A percentile compares a stretch with the other conserved stretches of the same genome.
These are phyloP conservation scores for Annona squamosa DNA, from an alignment of 164 flowering plant species.

Conservation along the genomic window DNA sequence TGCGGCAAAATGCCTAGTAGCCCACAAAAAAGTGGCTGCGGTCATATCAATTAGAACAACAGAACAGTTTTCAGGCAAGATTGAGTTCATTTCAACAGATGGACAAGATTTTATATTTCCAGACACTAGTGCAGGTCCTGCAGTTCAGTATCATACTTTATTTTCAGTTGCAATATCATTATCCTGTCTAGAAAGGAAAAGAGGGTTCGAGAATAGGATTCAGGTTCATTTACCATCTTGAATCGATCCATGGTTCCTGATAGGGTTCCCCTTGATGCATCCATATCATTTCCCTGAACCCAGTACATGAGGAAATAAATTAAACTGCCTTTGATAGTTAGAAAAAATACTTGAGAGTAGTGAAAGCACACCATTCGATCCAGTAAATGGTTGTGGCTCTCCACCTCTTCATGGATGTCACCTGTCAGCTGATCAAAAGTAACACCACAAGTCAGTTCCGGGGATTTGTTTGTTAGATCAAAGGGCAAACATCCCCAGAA, in stretches of 20 bases:
- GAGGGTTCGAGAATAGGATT: background rate
- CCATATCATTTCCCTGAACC: constrained; percentile 77
- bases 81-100: too few relatives aligned
- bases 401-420: constrained; percentile 86
- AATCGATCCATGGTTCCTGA: constrained; percentile 85
- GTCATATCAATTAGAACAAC: too few relatives aligned
- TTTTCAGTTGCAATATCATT: background rate
- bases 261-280: constrained; percentile 74
- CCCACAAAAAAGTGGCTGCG: too few relatives aligned
- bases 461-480: background rate
- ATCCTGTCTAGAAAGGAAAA: too few relatives aligned
- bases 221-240: constrained; percentile 45
- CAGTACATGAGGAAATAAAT: background rate
- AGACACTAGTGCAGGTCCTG: too few relatives aligned
- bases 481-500: background rate
- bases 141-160: too few relatives aligned
- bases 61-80: too few relatives aligned
- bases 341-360: background rate
- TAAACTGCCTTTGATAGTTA: background rate
- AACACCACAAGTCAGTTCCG: background rate
- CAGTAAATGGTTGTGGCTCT: constrained; percentile 66
- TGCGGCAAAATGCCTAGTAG: too few relatives aligned
- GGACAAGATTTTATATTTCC: too few relatives aligned
- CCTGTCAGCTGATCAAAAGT: constrained; percentile 63
- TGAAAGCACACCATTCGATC: constrained; percentile 59